Conservation (phyloP, 2,329 filamentous ascomycete species). For the Davidsoniella virescens region DNA sequence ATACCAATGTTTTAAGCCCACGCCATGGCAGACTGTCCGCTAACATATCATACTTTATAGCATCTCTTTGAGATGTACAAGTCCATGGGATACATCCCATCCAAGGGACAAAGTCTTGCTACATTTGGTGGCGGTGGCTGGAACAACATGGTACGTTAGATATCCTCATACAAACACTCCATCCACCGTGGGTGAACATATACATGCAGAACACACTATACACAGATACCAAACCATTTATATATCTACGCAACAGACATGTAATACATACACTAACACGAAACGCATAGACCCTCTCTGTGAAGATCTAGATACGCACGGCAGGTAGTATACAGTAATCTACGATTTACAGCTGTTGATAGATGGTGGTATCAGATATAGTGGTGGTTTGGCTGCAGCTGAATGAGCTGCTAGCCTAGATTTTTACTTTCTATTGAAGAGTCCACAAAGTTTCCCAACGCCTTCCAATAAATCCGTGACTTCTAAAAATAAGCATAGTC, state of each 20-base stretch:
- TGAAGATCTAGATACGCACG: not conserved
- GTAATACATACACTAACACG: not conserved
- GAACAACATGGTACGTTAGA: constrained; percentile 55
- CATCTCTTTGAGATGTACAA: constrained; percentile 60
- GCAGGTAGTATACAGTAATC: not conserved
- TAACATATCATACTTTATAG: constrained; percentile 20
- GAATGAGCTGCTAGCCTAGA: not conserved
- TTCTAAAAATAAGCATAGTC: not conserved
- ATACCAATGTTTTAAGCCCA: not conserved
- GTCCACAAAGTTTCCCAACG: too few relatives aligned
- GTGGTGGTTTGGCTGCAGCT: not conserved
- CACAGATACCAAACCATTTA: not conserved
- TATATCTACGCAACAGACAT: not conserved
- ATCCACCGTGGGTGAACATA: not conserved
- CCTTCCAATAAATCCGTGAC: too few relatives aligned
- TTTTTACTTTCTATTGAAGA: too few relatives aligned
- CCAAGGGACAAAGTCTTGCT: constrained; percentile 50
- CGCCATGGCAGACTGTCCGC: not conserved
- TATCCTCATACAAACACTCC: not conserved
- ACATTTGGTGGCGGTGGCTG: constrained; percentile 66
- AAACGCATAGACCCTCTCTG: constrained; percentile 3
- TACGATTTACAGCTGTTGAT: not conserved
- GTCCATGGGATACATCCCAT: constrained; percentile 50
- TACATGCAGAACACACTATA: not conserved
- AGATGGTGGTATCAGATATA: not conserved